These are phyloP conservation scores for Gleditsia sinensis DNA, from an alignment of 306 rosid species.

Conservation along the genomic window DNA sequence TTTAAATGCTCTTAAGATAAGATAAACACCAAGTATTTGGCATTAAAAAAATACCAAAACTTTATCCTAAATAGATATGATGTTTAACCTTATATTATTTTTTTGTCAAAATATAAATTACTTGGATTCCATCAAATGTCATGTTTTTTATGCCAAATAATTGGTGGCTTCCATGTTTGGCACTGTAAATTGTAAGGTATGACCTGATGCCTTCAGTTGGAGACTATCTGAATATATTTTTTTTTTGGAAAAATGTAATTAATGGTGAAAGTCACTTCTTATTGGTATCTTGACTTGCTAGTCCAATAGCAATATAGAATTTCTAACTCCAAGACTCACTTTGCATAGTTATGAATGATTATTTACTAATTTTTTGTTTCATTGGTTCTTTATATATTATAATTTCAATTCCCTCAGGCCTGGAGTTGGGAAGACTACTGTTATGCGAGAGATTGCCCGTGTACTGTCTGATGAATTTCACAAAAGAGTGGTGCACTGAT, in stretches of 20 bases:
- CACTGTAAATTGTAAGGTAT: constrained; percentile 7
- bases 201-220: not conserved
- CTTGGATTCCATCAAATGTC: not conserved
- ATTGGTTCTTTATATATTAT: not conserved
- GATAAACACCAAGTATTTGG: not conserved
- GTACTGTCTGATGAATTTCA: constrained; percentile 63
- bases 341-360: not conserved
- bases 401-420: constrained; percentile 53
- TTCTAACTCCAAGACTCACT: not conserved
- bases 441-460: constrained; percentile 70
- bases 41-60: not conserved
- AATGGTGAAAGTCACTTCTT: constrained; percentile 11
- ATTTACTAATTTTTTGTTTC: constrained; percentile 18
- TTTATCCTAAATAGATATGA: not conserved
- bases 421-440: constrained; percentile 81
- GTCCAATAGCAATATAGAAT: not conserved
- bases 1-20: not conserved
- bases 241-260: not conserved
- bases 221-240: not conserved
- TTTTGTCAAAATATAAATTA: not conserved
- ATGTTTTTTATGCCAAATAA: not conserved
- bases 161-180: constrained; percentile 20
- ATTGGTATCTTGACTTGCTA: constrained; percentile 2
- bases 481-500: constrained; percentile 66
- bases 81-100: not conserved